Conservation (phyloP, 805 yeast species). For the Diddensiella transvaalensis region DNA sequence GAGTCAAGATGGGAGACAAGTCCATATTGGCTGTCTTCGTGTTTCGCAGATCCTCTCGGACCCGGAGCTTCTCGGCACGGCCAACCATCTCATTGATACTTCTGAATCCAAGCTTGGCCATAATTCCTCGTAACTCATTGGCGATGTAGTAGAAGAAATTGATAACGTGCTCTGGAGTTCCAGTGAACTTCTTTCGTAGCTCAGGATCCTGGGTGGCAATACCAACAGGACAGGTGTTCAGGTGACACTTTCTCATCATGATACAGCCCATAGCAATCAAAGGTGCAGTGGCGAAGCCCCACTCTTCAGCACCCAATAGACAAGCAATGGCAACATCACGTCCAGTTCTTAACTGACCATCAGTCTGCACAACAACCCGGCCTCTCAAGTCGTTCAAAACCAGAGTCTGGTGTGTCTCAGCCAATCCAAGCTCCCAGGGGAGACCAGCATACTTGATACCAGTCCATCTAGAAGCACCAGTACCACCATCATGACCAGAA, state of each 20-base stretch:
- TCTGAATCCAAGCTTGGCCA: slow-evolving; percentile 95
- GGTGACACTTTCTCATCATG: slow-evolving; percentile 92
- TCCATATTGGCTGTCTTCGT: slow-evolving; percentile 91
- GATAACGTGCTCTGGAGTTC: slow-evolving; percentile 98
- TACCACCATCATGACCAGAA: slow-evolving; percentile 99
- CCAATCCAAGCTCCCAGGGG: slow-evolving; percentile 98
- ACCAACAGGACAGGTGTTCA: slow-evolving; percentile 96
- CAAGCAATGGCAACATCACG: slow-evolving; percentile 96
- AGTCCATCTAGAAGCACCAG: slow-evolving; percentile 98
- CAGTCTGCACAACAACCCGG: slow-evolving; percentile 94
- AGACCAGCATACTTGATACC: slow-evolving; percentile 96
- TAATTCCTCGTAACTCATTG: slow-evolving; percentile 83
- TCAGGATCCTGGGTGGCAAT: slow-evolving; percentile 98
- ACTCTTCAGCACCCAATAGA: slow-evolving; percentile 95
- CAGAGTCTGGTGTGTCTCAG: slow-evolving; percentile 96
- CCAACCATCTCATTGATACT: slow-evolving; percentile 98
- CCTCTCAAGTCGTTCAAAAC: slow-evolving; percentile 96
- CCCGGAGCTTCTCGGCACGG: slow-evolving; percentile 83
- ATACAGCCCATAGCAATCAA: slow-evolving; percentile 96
- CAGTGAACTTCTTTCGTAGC: slow-evolving; percentile 84
- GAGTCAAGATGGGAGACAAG: slow-evolving; percentile 88
- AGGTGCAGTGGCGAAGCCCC: slow-evolving; percentile 98
- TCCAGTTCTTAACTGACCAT: slow-evolving; percentile 96
- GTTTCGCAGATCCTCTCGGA: slow-evolving; percentile 79
- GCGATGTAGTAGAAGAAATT: slow-evolving; percentile 95